Base-by-base conservation (phyloP, 306 rosid genomes). In the Vigna hirtella region DNA sequence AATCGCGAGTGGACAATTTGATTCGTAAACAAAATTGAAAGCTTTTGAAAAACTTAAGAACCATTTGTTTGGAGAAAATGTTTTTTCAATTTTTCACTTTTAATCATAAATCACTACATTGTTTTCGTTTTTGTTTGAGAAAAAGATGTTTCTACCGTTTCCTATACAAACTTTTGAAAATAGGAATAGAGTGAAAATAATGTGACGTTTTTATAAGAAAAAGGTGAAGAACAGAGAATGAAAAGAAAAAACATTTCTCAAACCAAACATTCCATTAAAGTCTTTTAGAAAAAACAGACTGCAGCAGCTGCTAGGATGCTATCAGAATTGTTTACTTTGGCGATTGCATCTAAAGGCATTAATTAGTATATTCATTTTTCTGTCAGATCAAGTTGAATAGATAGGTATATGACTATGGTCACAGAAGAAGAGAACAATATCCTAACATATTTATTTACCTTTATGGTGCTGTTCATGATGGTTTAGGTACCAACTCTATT, bases 321-420 rank as follows among this genome's bases (percentile, higher is more conserved):
- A 16, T 24, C 18, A 67, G 50, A 50, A 68, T 12, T 58, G 71
- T 69, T 69, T 69, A 7, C 42, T 48, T 17, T 43, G 32, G 18
- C 57, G 28, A 14, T 14, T 10, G 50, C 75, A 55, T 40, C 59
- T 56, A 17, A 30, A 38, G 74, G 36, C 20, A 53, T 77, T 53
- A 6, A 26, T 45, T 55, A 24, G 38, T 26, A 68, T 57, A 32
- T 32, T 20, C 30, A 18, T 68, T 30, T 30, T 30, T 30, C 34
- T 30, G 34, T 30, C 34, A 30, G 34, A 30, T 55, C 15, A 45
- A 47, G 24, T 56, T 38, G 55, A 56, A 40, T 34, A 22, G 55
- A 26, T 40, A 49, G 16, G 49, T 30, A 50, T 9, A 4, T 30
- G 34, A 30, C 34, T 30, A 30, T 30, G 34, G 34, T 30, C 34